Evolutionary conservation across 2,329 filamentous ascomycete species (phyloP).

Genomic region (Aspergillus aculeatus): DNA sequence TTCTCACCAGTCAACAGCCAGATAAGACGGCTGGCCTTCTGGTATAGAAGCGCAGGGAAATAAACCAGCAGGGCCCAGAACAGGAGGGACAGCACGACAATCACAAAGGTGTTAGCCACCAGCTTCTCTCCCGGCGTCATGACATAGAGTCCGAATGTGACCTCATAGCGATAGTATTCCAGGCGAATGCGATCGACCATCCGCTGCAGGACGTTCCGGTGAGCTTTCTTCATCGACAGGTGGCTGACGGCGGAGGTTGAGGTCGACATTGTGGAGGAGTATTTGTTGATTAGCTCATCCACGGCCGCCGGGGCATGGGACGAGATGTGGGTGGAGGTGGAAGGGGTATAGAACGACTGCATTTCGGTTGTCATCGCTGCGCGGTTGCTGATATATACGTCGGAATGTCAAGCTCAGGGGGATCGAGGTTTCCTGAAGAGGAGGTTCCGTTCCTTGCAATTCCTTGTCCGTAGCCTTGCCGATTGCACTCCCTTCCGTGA

Average conservation of each 20-base stretch:
- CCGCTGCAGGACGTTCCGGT: slow-evolving; percentile 30
- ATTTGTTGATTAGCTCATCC: slow-evolving; percentile 36
- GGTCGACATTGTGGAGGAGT: slow-evolving; percentile 29
- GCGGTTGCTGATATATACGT: background rate
- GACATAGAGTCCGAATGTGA: slow-evolving; percentile 46
- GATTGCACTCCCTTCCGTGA: background rate
- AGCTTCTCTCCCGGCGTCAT: slow-evolving; percentile 46
- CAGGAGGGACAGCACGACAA: slow-evolving; percentile 36
- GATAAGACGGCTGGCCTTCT: slow-evolving; percentile 34
- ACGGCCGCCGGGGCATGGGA: slow-evolving; percentile 31
- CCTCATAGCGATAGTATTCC: slow-evolving; percentile 49
- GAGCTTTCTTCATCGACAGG: slow-evolving; percentile 15
- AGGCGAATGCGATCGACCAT: slow-evolving; percentile 36
- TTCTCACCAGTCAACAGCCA: slow-evolving; percentile 42
- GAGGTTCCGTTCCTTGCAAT: background rate
- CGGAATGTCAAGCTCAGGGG: background rate
- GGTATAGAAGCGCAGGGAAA: slow-evolving; percentile 38
- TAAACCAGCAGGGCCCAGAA: slow-evolving; percentile 39
- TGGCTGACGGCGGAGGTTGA: slow-evolving; percentile 13
- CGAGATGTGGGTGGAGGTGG: slow-evolving; percentile 29
- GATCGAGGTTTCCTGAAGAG: background rate
- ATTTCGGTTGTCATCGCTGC: slow-evolving; percentile 32
- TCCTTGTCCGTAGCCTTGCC: background rate
- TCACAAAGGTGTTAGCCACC: slow-evolving; percentile 42
- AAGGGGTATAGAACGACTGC: slow-evolving; percentile 36